Conservation (phyloP, 176 grass and related monocot genomes). For the Oryza australiensis region DNA sequence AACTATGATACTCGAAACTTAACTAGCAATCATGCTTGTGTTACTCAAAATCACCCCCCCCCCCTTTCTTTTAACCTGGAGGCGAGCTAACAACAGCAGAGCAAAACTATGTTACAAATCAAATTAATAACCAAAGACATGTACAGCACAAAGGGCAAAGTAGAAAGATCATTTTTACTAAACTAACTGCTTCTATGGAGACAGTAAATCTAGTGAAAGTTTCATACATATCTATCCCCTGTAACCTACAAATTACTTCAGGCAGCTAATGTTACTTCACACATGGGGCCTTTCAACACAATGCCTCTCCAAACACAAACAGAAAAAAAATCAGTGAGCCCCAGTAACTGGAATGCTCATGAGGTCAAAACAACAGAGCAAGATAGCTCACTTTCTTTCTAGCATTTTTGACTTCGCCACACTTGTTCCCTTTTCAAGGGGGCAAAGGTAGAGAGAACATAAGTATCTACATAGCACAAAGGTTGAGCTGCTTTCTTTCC, state of each 20-base stretch:
- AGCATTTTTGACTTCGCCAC: neutral
- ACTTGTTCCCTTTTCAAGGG: neutral
- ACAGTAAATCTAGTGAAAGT: constrained; percentile 1
- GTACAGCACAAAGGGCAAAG: neutral
- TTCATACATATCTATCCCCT: constrained; percentile 5
- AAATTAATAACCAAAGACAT: neutral
- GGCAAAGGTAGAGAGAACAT: too few relatives aligned
- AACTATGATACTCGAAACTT: neutral
- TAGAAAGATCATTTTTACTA: neutral
- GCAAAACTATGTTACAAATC: neutral
- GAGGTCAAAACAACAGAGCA: constrained; percentile 28
- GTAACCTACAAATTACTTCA: constrained; percentile 17
- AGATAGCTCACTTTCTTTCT: neutral
- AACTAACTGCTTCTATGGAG: neutral
- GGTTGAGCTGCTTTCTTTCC: neutral
- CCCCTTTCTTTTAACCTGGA: neutral
- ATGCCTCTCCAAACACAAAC: constrained; percentile 37
- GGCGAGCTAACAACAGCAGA: neutral
- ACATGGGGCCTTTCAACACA: constrained; percentile 43
- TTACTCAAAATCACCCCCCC: neutral
- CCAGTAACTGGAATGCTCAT: neutral
- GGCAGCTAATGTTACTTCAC: constrained; percentile 38
- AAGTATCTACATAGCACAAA: constrained; percentile 32
- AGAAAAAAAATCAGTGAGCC: too few relatives aligned
- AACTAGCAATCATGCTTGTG: neutral